Evolutionary conservation across 2,329 filamentous ascomycete genomes (phyloP).

Genomic region (Laburnicola sp.): DNA sequence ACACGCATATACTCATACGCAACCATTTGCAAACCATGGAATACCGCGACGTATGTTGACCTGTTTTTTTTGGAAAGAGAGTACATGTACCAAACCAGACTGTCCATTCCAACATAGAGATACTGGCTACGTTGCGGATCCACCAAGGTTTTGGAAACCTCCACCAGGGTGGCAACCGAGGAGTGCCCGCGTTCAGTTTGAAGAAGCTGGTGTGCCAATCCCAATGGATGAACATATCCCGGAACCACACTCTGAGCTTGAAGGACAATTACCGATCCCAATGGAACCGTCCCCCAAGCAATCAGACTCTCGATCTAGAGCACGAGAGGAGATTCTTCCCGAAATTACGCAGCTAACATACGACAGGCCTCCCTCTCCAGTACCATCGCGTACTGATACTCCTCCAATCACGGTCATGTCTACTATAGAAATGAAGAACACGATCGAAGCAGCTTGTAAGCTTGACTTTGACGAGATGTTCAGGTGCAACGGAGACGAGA

Average conservation of each 20-base stretch:
- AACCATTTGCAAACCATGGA: no score
- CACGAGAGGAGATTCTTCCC: no score
- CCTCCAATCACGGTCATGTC: background rate
- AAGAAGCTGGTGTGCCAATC: no score
- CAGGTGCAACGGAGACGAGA: constrained; percentile 12
- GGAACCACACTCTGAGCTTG: background rate
- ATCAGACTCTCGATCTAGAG: no score
- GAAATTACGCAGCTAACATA: background rate
- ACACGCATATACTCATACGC: background rate
- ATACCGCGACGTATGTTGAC: background rate
- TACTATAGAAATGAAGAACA: constrained; percentile 19
- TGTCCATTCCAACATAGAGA: constrained; percentile 22
- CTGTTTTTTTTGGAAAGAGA: constrained; percentile 18
- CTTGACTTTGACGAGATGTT: constrained; percentile 33
- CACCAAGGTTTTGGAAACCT: background rate
- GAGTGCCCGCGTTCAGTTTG: background rate
- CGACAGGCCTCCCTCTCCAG: background rate
- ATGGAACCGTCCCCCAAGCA: no score
- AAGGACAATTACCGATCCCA: background rate
- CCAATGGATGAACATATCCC: background rate
- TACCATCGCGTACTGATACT: background rate
- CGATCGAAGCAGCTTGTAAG: constrained; percentile 21
- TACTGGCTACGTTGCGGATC: constrained; percentile 18
- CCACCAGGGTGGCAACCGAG: background rate
- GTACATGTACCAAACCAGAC: constrained; percentile 10